Evolutionary conservation across 331 rosid species (phyloP).

Genomic region (Quercus lobata): DNA sequence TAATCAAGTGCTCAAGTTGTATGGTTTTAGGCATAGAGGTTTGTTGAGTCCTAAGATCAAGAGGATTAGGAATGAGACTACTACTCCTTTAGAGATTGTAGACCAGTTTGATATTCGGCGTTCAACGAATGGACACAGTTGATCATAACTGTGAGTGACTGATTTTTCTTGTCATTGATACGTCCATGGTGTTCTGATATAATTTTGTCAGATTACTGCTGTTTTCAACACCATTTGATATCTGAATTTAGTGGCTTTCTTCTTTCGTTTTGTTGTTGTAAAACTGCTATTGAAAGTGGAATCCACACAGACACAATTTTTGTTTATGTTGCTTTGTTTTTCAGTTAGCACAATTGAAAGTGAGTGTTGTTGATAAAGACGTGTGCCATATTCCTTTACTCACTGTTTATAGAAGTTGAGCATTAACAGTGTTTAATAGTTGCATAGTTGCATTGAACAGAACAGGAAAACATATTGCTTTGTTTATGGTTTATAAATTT

Average conservation of each 20-base stretch:
- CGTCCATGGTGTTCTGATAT: not conserved
- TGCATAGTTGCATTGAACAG: not conserved
- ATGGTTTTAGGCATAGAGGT: slow-evolving; percentile 90
- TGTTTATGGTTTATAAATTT: not conserved
- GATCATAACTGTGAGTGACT: not conserved
- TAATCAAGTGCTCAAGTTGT: slow-evolving; percentile 86
- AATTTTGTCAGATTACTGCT: not conserved
- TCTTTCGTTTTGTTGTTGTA: not conserved
- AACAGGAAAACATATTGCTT: no score
- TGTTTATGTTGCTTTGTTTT: not conserved
- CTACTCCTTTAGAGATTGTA: slow-evolving; percentile 55
- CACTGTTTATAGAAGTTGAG: not conserved
- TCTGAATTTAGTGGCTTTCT: not conserved
- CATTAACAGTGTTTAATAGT: not conserved
- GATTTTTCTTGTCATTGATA: not conserved
- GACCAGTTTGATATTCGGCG: slow-evolving; percentile 54
- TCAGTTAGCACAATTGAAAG: not conserved
- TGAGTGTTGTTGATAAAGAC: not conserved
- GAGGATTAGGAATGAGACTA: slow-evolving; percentile 64
- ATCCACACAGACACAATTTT: not conserved
- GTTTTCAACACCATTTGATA: not conserved
- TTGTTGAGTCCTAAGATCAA: slow-evolving; percentile 70
- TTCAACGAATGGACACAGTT: not conserved
- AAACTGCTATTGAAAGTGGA: not conserved
- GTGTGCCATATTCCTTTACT: not conserved